phyloP scores from a whole-genome alignment of 176 grass and related monocot species.

The Aegilops longissima region DNA sequence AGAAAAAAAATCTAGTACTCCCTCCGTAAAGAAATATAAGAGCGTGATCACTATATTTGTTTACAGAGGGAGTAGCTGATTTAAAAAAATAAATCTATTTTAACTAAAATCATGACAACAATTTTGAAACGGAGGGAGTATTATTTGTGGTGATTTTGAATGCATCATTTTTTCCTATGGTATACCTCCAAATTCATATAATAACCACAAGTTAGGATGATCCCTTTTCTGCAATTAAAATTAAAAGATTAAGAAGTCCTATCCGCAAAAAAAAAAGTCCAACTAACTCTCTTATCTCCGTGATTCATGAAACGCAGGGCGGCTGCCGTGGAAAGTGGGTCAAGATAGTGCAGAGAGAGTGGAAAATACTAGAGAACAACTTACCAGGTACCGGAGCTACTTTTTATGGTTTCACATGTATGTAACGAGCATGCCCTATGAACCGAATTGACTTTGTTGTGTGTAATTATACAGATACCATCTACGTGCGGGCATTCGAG shows the following conservation, averaged over 20 bases:
- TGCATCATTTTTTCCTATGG: too few relatives aligned
- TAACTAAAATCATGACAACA: too few relatives aligned
- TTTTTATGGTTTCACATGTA: background rate
- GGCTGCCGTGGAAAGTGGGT: background rate
- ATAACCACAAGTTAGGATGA: background rate
- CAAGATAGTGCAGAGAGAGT: slow-evolving; percentile 15
- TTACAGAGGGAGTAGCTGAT: too few relatives aligned
- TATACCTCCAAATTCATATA: background rate
- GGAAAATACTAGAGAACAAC: background rate
- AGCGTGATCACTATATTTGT: too few relatives aligned
- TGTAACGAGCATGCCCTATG: background rate
- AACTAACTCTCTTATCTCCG: background rate
- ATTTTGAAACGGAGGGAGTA: too few relatives aligned
- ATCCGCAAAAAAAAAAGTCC: background rate
- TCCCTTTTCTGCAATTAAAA: too few relatives aligned
- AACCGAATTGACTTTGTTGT: background rate
- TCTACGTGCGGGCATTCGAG: slow-evolving; percentile 2
- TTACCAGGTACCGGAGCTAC: background rate
- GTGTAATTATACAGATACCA: background rate
- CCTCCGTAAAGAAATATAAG: too few relatives aligned
- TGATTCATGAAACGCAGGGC: background rate
- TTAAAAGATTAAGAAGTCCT: background rate
- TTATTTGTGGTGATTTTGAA: too few relatives aligned
- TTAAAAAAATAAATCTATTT: too few relatives aligned
- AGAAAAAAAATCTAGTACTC: too few relatives aligned